A percentile compares a stretch with the other conserved stretches of the same genome.
These are phyloP conservation scores for Fusarium nygamai DNA, from an alignment of 2,329 filamentous ascomycete genomes.

Conservation along the genomic window DNA sequence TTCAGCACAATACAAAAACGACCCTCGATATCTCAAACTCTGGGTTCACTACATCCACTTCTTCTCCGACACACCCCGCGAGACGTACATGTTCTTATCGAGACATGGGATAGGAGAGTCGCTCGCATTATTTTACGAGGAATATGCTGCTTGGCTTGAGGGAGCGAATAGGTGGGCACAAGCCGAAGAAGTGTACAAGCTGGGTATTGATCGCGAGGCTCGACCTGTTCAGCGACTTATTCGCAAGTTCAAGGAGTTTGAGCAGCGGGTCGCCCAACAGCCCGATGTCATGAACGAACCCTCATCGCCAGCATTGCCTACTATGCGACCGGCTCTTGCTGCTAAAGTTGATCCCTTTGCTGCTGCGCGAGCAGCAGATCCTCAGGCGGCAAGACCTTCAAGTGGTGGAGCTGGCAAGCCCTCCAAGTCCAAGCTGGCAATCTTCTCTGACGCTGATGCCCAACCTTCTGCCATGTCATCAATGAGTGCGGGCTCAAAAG, in stretches of 20 bases:
- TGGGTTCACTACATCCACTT: slow-evolving; percentile 95
- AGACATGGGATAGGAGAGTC: slow-evolving; percentile 87
- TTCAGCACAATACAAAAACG: slow-evolving; percentile 91
- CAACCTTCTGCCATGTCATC: slow-evolving; percentile 66
- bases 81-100: slow-evolving; percentile 90
- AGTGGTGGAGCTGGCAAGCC: slow-evolving; percentile 67
- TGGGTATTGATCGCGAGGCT: slow-evolving; percentile 90
- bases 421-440: slow-evolving; percentile 82
- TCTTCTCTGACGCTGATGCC: slow-evolving; percentile 84
- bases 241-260: slow-evolving; percentile 93
- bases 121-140: slow-evolving; percentile 94
- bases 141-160: slow-evolving; percentile 95
- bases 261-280: slow-evolving; percentile 76
- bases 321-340: slow-evolving; percentile 82
- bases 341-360: slow-evolving; percentile 88
- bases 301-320: slow-evolving; percentile 86
- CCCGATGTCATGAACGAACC: slow-evolving; percentile 73
- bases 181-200: slow-evolving; percentile 90
- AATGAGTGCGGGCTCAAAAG: slow-evolving; percentile 67
- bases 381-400: slow-evolving; percentile 70
- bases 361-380: slow-evolving; percentile 64
- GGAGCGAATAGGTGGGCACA: slow-evolving; percentile 84
- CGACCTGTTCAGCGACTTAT: slow-evolving; percentile 81
- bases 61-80: slow-evolving; percentile 91
- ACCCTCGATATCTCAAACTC: slow-evolving; percentile 89